Evolutionary conservation across 345 rosid genomes (phyloP).

Genomic region (Geranium brycei): DNA sequence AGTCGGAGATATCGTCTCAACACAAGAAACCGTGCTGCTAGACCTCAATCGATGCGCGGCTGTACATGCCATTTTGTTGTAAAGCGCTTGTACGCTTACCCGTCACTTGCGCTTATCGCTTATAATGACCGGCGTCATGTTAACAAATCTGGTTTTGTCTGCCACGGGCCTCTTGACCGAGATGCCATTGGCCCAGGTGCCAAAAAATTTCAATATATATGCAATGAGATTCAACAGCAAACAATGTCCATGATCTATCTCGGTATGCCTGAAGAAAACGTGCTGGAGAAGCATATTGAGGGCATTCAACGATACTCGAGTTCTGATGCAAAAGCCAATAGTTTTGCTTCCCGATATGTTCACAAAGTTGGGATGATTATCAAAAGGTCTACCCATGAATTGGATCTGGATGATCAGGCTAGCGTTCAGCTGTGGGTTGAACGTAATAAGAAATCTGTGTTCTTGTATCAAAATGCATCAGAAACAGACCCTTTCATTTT

Average conservation of each 20-base stretch:
- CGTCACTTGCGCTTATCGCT: slow-evolving; percentile 60
- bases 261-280: slow-evolving; percentile 88
- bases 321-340: slow-evolving; percentile 46
- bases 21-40: slow-evolving; percentile 71
- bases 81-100: slow-evolving; percentile 68
- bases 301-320: slow-evolving; percentile 84
- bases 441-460: slow-evolving; percentile 74
- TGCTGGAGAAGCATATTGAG: slow-evolving; percentile 86
- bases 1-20: slow-evolving; percentile 78
- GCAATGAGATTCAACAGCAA: slow-evolving; percentile 72
- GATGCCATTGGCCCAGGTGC: slow-evolving; percentile 98
- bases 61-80: slow-evolving; percentile 81
- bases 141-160: slow-evolving; percentile 70
- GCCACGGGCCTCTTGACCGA: slow-evolving; percentile 90
- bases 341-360: slow-evolving; percentile 80
- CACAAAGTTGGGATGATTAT: slow-evolving; percentile 90
- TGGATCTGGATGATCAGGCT: slow-evolving; percentile 86
- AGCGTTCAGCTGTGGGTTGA: slow-evolving; percentile 83
- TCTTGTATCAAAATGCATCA: slow-evolving; percentile 72
- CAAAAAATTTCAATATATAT: slow-evolving; percentile 75
- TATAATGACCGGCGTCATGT: slow-evolving; percentile 76
- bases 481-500: slow-evolving; percentile 63
- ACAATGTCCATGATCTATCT: slow-evolving; percentile 94
- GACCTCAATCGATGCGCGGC: slow-evolving; percentile 98
- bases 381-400: slow-evolving; percentile 70